phyloP scores from a whole-genome alignment of 2,329 filamentous ascomycete species.

The Sordariomycetes sp. region DNA sequence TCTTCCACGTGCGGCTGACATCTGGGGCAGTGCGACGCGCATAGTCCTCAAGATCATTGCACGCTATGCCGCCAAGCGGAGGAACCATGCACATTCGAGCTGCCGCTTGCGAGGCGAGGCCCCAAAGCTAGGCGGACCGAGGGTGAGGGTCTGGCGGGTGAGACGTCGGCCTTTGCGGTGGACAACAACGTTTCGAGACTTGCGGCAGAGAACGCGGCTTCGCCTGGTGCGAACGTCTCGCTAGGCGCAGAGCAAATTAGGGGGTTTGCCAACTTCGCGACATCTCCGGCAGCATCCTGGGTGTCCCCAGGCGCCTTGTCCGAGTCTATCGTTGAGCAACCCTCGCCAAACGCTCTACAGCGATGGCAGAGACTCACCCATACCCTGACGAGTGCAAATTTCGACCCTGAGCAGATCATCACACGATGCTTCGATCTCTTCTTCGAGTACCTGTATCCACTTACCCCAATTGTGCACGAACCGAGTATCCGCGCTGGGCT shows the following conservation, averaged over 20 bases:
- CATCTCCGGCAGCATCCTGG: not conserved
- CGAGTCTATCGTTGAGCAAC: not conserved
- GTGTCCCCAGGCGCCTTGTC: no score
- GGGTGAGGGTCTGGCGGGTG: not conserved
- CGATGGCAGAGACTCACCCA: conserved; percentile 17
- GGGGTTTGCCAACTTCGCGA: not conserved
- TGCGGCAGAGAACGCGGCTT: no score
- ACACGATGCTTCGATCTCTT: conserved; percentile 27
- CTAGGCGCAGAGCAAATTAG: no score
- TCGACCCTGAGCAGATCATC: conserved; percentile 15
- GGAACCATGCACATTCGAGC: conserved; percentile 24
- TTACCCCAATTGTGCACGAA: conserved; percentile 31
- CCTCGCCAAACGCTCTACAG: conserved; percentile 11
- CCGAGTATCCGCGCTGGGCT: conserved; percentile 26
- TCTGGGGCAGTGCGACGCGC: conserved; percentile 4
- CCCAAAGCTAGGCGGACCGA: conserved; percentile 19
- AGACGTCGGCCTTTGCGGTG: conserved; percentile 2
- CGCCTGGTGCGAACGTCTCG: no score
- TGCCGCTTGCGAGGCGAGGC: conserved; percentile 26
- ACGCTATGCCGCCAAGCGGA: conserved; percentile 21
- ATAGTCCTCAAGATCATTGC: conserved; percentile 8
- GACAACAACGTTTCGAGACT: no score
- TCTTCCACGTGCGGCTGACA: no score
- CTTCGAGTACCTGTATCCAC: conserved; percentile 31
- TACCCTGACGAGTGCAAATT: conserved; percentile 13